Evolutionary conservation across 768 basidiomycete species (phyloP).

Genomic region (Asterophora lycoperdoides): DNA sequence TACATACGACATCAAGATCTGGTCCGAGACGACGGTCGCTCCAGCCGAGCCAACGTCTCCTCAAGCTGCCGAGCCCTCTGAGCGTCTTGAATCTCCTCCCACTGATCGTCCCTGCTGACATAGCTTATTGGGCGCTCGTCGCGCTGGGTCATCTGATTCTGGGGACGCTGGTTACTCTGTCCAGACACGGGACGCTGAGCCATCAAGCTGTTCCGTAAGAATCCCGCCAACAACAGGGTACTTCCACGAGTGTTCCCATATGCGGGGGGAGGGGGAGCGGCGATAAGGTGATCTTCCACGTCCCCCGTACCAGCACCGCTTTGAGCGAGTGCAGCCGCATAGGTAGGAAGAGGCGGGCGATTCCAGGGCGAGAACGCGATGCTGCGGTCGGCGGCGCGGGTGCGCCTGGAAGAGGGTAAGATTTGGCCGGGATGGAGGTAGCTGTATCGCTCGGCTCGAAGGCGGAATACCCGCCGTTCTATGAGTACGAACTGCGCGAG

Average conservation of each 20-base stretch:
- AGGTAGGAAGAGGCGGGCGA: conserved; percentile 64
- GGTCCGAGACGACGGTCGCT: conserved; percentile 25
- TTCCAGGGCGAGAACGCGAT: conserved; percentile 65
- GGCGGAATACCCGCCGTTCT: conserved; percentile 58
- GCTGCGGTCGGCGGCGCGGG: conserved; percentile 21
- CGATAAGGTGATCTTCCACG: conserved; percentile 68
- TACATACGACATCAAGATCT: neutral
- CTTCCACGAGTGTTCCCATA: conserved; percentile 73
- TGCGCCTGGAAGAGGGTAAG: conserved; percentile 37
- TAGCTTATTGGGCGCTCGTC: conserved; percentile 52
- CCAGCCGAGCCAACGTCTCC: conserved; percentile 48
- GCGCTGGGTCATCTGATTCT: conserved; percentile 28
- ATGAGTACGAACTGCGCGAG: conserved; percentile 56
- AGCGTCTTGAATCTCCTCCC: conserved; percentile 52
- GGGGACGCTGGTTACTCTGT: conserved; percentile 24
- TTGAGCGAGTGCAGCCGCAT: conserved; percentile 64
- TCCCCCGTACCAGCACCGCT: conserved; percentile 71
- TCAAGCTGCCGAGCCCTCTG: conserved; percentile 51
- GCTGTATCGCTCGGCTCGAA: conserved; percentile 63
- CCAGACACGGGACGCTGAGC: conserved; percentile 42
- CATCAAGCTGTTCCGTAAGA: conserved; percentile 44
- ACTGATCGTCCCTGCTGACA: conserved; percentile 48
- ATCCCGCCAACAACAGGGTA: conserved; percentile 54
- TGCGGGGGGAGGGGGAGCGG: conserved; percentile 67
- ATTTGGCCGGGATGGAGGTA: conserved; percentile 57